Evolutionary conservation across 306 rosid species (phyloP), one percentile per base, ranked within the genome.

Genomic region (Casuarina glauca): DNA sequence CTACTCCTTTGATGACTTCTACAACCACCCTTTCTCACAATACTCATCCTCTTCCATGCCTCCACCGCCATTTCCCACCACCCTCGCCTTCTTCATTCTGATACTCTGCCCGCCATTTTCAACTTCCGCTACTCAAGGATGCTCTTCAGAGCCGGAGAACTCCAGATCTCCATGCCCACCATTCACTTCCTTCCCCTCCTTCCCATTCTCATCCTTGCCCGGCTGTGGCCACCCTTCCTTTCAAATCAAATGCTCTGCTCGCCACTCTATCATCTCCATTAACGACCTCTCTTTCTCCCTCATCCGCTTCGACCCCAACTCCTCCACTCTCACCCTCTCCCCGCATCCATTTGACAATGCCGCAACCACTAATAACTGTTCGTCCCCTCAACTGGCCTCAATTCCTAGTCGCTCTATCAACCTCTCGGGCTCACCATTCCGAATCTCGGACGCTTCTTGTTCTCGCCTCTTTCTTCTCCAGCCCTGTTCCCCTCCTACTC

Each of bases 161-260:
- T 49, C 60, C 8, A 50, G 58, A 35, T 52, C 76, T 45, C 42
- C 71, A 0, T 94, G 97, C 11, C 98, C 98, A 2, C 93, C 97
- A 3, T 93, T 89, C 82, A 19, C 85, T 32, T 71, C 97, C 35
- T 3, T 60, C 3, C 93, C 80, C 4, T 53, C 87, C 1, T 95
- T 79, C 67, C 99, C 99, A 1, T 95, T 95, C 84, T 95, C 99
- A 5, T 79, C 82, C 26, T 64, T 86, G 0, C 93, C 88, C 0
- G 97, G 97, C 0, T 90, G 95, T 16, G 99, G 99, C 69, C 99
- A 95, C 88, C 99, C 99, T 16, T 88, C 89, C 10, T 93, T 95
- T 76, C 98, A 93, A 15, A 49, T 95, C 0, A 82, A 73, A 4
- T 95, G 99, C 70, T 78, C 90, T 5, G 32, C 87, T 9, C 88